Evolutionary conservation across 306 rosid genomes (phyloP), one percentile per base, ranked within the genome.

Genomic region (Arachis hypogaea): DNA sequence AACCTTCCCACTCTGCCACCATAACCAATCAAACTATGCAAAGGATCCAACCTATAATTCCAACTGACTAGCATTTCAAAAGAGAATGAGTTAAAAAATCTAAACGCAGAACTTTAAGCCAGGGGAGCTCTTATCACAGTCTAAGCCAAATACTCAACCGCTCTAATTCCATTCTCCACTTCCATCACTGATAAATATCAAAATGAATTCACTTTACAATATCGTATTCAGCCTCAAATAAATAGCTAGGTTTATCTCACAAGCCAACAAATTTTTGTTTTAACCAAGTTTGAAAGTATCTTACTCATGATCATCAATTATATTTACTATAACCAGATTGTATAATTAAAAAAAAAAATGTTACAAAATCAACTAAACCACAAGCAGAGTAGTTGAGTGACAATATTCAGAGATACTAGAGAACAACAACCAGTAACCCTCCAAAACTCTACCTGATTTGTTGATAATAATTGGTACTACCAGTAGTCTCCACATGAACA

Each of bases 401-500:
- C n/a, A 51, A 59, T 18, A 38, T 18, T 50, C 9, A 5, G 4
- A n/a, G 7, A 7, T 55, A 43, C 5, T 41, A 69, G 6, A 5
- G 4, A n/a, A 12, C 12, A 55, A 1, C 28, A 22, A 52, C 10
- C 36, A 69, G 41, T 69, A 71, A 47, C 45, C 56, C 40, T 11
- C 28, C 33, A 71, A 43, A 54, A 43, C 22, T 36, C 49, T 18
- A 74, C 45, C 18, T 41, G 33, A 72, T 63, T 42, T 64, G 71
- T 51, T 36, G 58, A 66, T 61, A 54, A 36, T 33, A 66, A 67
- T 72, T 73, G 61, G 47, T 72, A 40, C 63, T 81, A 84, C 88
- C 85, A 84, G 61, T 81, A 84, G 71, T 84, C 85, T 16, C 88
- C 78, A 57, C 85, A 84, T 7, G 85, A 84, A 70, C 88, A 84